Evolutionary conservation across 805 yeast genomes (phyloP), one percentile per base, ranked within the genome.

Genomic region (Candida stauntonica): DNA sequence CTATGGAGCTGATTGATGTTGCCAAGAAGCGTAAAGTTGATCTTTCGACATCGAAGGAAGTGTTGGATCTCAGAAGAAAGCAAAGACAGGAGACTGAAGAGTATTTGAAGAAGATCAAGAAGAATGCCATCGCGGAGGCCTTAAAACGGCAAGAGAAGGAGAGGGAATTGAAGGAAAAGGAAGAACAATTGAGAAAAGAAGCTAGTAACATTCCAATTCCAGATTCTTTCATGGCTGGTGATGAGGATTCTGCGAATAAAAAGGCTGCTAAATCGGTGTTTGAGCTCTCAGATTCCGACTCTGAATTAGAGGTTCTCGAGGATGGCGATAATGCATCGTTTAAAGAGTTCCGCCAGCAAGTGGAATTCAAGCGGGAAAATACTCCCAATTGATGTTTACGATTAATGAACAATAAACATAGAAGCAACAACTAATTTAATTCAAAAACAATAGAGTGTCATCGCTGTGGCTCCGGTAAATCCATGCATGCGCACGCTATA

Each of bases 1-100:
- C 44, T 15, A 54, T 50, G 7, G 57, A 65, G 15, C 41, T 65
- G 12, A 51, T 50, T 26, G 41, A 38, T 1, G 35, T 54, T 12
- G 54, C 61, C 4, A 61, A 57, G 41, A 64, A 63, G 36, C 54
- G 59, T 19, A 56, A 54, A n/a, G 52, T 65, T 4, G 55, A 56
- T 29, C 45, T 68, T 14, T 51, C 58, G 11, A 57, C 64, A 1
- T 56, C 68, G 4, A 54, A 54, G 31, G 57, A 54, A 15, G 62
- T 60, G 16, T 14, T 51, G 17, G 28, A 48, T 16, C 52, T 58
- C 36, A 55, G 62, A 39, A 51, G 45, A 14, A 43, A 45, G n/a
- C 50, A 47, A 23, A 55, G 62, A 35, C 55, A 57, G 27, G 44
- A 51, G 28, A 52, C 60, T 3, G 58, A 59, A 47, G 51, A 47